These are phyloP conservation scores for Sicyos edulis DNA, from an alignment of 306 rosid genomes.

Conservation along the genomic window DNA sequence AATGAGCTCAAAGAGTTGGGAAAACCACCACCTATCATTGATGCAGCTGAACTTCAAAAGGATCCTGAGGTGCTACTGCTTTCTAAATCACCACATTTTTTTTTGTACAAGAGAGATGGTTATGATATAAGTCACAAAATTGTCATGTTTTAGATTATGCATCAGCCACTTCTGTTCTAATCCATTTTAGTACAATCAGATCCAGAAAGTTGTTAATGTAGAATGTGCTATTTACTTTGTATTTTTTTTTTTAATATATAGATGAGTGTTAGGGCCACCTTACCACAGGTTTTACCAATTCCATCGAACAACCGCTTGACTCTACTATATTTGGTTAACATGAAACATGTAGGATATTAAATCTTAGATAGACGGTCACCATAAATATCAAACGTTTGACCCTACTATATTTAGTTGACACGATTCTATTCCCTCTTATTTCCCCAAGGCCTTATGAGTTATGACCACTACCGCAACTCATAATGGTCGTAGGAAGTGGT, in stretches of 20 bases:
- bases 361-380: too few relatives aligned
- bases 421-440: too few relatives aligned
- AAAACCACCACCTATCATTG: slow-evolving; percentile 56
- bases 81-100: slow-evolving; percentile 9
- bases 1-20: slow-evolving; percentile 60
- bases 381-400: too few relatives aligned
- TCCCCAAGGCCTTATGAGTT: too few relatives aligned
- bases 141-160: background rate
- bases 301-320: too few relatives aligned
- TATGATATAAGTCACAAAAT: background rate
- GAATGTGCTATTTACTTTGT: background rate
- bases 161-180: slow-evolving; percentile 6
- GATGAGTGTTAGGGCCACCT: too few relatives aligned
- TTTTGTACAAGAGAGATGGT: background rate
- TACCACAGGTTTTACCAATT: too few relatives aligned
- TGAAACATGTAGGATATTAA: too few relatives aligned
- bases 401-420: too few relatives aligned
- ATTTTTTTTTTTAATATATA: too few relatives aligned
- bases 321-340: too few relatives aligned
- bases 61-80: slow-evolving; percentile 57
- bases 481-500: background rate
- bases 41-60: slow-evolving; percentile 58
- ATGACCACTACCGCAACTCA: too few relatives aligned
- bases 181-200: background rate
- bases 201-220: background rate